Base-by-base conservation (phyloP, 139 green algal genomes). In the Bryopsis sp. region DNA sequence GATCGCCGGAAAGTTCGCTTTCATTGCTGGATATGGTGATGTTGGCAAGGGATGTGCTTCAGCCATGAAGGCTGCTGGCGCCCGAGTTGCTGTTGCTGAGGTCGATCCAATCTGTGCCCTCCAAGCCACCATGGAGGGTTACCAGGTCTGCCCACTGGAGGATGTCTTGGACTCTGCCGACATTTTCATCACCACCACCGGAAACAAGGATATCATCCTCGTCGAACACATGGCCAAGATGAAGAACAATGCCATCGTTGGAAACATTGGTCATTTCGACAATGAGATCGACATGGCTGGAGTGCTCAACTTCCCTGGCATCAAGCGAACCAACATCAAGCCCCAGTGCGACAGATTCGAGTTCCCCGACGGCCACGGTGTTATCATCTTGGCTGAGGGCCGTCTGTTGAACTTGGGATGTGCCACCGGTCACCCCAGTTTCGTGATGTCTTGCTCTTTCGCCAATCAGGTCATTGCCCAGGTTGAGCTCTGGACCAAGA, bases 191-290 rank as follows among this genome's bases (percentile, higher is more conserved):
- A 99, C 95, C 76, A 97, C 95, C 69, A 99, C 95, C 68, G 93
- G 93, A 68, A 98, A 98, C 91, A 95, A 96, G 79, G 88, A 98
- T 84, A 96, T 96, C 82, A 92, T 97, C 86, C 97, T 97, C 92
- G 89, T 88, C 50, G 32, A 73, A 3, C 73, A 97, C 86, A 99
- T 99, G 94, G 71, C 84, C 69, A 94, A 95, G 85, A 99, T 99
- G 95, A 99, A 99, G 95, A 96, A 99, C 93, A 99, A 99, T 79
- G 95, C 95, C 65, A 99, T 99, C 68, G 90, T 99, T 4, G 92
- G 95, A 77, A 99, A 99, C 90, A 99, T 99, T 59, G 95, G 95
- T 60, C 95, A 99, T 86, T 99, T 99, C 62, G 95, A 99, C 81
- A 99, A 99, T 76, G 95, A 99, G 84, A 96, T 99, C 66, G 95